Evolutionary conservation across 1,284 basidiomycete genomes (phyloP).

Genomic region (Ceratobasidium sp.): DNA sequence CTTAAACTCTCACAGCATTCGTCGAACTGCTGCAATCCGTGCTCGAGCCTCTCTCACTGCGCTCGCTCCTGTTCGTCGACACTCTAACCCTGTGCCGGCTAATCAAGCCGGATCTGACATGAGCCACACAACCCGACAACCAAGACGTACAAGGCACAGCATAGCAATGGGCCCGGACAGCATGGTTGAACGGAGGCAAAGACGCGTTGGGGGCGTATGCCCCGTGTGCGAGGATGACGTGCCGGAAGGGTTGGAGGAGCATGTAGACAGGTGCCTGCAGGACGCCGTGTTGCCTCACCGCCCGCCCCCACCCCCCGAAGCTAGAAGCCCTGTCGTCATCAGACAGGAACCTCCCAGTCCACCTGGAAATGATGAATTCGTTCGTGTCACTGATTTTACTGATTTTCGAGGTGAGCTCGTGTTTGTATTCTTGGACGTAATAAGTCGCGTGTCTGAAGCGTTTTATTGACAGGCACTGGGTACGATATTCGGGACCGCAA

Average conservation of each 20-base stretch:
- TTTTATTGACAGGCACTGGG: slow-evolving; percentile 59
- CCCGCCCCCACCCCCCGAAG: slow-evolving; percentile 47
- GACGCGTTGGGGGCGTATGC: slow-evolving; percentile 58
- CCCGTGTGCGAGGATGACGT: slow-evolving; percentile 69
- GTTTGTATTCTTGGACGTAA: slow-evolving; percentile 5
- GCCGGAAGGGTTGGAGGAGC: slow-evolving; percentile 72
- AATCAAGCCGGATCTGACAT: slow-evolving; percentile 52
- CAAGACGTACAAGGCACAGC: slow-evolving; percentile 66
- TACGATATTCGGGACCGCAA: slow-evolving; percentile 65
- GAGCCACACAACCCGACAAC: slow-evolving; percentile 68
- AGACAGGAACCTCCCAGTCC: slow-evolving; percentile 45
- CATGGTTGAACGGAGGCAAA: slow-evolving; percentile 43
- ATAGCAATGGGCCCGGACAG: slow-evolving; percentile 62
- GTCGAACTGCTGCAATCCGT: slow-evolving; percentile 67
- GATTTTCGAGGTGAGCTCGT: slow-evolving; percentile 52
- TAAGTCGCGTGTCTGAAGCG: slow-evolving; percentile 13
- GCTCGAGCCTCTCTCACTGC: slow-evolving; percentile 62
- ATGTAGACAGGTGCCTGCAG: slow-evolving; percentile 75
- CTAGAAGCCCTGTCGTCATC: slow-evolving; percentile 47
- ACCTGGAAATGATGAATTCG: slow-evolving; percentile 49
- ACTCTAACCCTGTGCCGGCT: slow-evolving; percentile 18
- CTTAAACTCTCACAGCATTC: slow-evolving; percentile 49
- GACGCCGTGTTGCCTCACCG: slow-evolving; percentile 59
- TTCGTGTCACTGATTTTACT: slow-evolving; percentile 50
- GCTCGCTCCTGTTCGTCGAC: slow-evolving; percentile 46